These are phyloP conservation scores for Polymyxa betae DNA, from an alignment of 208 protist genomes.

Conservation along the genomic window DNA sequence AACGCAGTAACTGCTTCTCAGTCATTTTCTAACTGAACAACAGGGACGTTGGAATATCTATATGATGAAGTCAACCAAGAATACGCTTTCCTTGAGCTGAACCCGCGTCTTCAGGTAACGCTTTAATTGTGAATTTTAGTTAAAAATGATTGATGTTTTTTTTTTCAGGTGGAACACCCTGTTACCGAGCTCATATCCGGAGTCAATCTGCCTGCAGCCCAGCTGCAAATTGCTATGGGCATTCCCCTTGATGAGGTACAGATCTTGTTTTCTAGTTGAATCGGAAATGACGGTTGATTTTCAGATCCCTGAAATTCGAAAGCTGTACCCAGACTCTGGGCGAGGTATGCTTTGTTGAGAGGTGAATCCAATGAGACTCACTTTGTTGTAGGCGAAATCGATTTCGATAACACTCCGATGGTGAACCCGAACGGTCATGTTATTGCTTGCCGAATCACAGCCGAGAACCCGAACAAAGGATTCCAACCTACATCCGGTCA, in stretches of 20 bases:
- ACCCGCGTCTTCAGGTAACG: slow-evolving; percentile 87
- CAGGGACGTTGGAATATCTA: slow-evolving; percentile 95
- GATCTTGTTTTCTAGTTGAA: background rate
- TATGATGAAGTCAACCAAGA: slow-evolving; percentile 83
- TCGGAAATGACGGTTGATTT: background rate
- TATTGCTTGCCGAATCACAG: slow-evolving; percentile 94
- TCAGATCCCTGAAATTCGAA: slow-evolving; percentile 88
- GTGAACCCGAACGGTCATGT: slow-evolving; percentile 81
- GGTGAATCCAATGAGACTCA: slow-evolving; percentile 53
- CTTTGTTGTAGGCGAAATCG: slow-evolving; percentile 37
- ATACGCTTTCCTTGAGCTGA: slow-evolving; percentile 97
- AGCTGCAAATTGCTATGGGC: slow-evolving; percentile 91
- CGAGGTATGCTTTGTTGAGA: slow-evolving; percentile 76
- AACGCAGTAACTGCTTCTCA: background rate
- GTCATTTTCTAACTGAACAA: background rate
- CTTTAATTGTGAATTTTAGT: background rate
- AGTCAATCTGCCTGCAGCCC: slow-evolving; percentile 87
- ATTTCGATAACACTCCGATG: slow-evolving; percentile 61
- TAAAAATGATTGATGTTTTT: background rate
- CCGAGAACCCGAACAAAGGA: slow-evolving; percentile 69
- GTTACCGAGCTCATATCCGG: slow-evolving; percentile 92
- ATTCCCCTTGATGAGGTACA: slow-evolving; percentile 83
- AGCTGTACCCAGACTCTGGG: slow-evolving; percentile 70
- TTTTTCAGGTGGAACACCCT: slow-evolving; percentile 86
- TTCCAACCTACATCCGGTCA: slow-evolving; percentile 91